Base-by-base conservation (phyloP, 306 rosid genomes). In the Castanea crenata region DNA sequence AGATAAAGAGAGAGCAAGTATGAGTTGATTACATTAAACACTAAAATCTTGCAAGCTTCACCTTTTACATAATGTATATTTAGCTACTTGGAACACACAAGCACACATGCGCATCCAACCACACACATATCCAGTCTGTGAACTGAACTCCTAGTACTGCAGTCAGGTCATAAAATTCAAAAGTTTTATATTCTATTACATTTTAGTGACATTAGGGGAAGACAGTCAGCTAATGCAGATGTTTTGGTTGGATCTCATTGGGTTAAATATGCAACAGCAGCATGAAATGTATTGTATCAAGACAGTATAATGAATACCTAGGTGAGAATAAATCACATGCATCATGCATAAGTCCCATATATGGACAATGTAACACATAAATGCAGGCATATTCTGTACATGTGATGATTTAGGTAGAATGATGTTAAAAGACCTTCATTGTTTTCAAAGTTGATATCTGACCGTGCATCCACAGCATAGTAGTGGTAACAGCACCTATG, bases 381-480 rank as follows among this genome's bases (percentile, higher is more conserved):
- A 34, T 13, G 4, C 27, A 23, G 71, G 51, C 75, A 41, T 15
- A n/a, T 16, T 14, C 27, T 13, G n/a, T 56, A 63, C 2, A 74
- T 20, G 2, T 25, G 77, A 82, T 54, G 16, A 38, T 67, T 35
- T 74, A 80, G 63, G 23, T 41, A 76, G 46, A 58, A 32, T 21
- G n/a, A 55, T 23, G 75, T 67, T 77, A 75, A 79, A 77, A 27
- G 69, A 92, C 97, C 94, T 91, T 91, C 85, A 95, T 87, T 80
- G 97, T 95, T 64, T 69, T 85, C 83, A 92, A 70, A 20, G 98
- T 86, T 56, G 97, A 87, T 88, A 95, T 89, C 78, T 92, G 99
- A 80, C 99, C 97, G 74, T 95, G 97, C 78, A 95, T 95, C 99
- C 99, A 95, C 62, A 95, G 86, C 99, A 95, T 95, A 29, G 96